phyloP scores from a whole-genome alignment of 495 filamentous ascomycete genomes.

The Lophium mytilinum region DNA sequence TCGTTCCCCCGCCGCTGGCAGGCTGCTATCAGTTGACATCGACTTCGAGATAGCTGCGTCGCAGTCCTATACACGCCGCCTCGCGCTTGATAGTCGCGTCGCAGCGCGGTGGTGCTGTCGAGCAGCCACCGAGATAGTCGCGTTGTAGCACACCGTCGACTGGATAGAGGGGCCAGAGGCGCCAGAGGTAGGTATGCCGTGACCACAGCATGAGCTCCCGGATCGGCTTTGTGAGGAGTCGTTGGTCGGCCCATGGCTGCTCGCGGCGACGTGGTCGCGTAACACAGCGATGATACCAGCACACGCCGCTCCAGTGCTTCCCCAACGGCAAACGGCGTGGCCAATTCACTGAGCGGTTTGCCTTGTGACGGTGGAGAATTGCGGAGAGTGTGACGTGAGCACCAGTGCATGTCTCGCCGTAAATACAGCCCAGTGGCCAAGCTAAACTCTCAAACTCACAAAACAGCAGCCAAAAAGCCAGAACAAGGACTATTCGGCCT shows the following conservation, averaged over 20 bases:
- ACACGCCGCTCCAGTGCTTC: not conserved
- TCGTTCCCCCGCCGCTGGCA: not conserved
- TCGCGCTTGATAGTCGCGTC: not conserved
- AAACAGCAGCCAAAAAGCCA: not conserved
- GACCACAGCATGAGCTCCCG: constrained; percentile 1
- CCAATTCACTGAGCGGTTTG: not conserved
- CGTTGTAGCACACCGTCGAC: not conserved
- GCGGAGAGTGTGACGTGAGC: not conserved
- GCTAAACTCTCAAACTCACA: not conserved
- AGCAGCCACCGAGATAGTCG: not conserved
- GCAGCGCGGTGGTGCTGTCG: not conserved
- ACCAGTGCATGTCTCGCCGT: not conserved
- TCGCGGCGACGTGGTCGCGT: constrained; percentile 2
- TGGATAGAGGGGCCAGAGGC: no score
- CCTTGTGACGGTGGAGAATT: no score
- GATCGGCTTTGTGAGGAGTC: not conserved
- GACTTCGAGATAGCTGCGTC: not conserved
- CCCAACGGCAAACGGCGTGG: not conserved
- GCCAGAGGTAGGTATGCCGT: not conserved
- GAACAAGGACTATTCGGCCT: not conserved
- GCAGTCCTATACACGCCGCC: not conserved
- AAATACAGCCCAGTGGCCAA: constrained; percentile 1
- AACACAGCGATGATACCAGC: constrained; percentile 2
- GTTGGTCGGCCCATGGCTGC: not conserved
- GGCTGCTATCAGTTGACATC: not conserved